Evolutionary conservation across 192 early-diverging fungal species (phyloP).

Genomic region (Linnemannia zychae): DNA sequence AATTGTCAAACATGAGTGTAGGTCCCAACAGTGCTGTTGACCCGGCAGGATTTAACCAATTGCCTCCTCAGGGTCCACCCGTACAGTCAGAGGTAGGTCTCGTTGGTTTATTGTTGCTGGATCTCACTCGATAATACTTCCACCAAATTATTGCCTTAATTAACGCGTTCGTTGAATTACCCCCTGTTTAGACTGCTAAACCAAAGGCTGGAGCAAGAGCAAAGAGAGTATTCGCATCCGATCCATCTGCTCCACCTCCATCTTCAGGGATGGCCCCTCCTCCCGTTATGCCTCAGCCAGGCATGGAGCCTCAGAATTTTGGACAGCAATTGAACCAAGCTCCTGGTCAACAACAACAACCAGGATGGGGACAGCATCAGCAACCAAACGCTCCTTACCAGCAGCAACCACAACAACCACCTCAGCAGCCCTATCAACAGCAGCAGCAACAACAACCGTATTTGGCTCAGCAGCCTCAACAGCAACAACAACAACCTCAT

Average conservation of each 20-base stretch:
- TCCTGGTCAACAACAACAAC: background rate
- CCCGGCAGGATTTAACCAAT: constrained; percentile 8
- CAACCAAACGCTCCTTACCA: constrained; percentile 11
- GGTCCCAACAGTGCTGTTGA: constrained; percentile 12
- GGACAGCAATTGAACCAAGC: constrained; percentile 21
- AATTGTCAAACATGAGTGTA: constrained; percentile 37
- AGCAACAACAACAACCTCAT: constrained; percentile 7
- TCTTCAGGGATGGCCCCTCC: constrained; percentile 26
- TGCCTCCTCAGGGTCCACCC: constrained; percentile 16
- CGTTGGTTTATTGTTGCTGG: background rate
- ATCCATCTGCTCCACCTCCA: constrained; percentile 34
- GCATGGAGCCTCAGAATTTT: constrained; percentile 17
- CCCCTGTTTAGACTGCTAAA: constrained; percentile 11
- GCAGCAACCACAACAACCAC: constrained; percentile 8
- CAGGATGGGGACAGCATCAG: constrained; percentile 21
- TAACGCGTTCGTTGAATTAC: too few species aligned
- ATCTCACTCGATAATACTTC: background rate
- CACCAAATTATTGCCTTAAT: background rate
- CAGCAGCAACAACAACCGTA: constrained; percentile 1
- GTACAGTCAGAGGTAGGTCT: constrained; percentile 33
- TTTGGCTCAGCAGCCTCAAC: background rate
- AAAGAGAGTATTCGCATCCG: constrained; percentile 42
- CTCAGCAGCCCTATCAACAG: background rate
- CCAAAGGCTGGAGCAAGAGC: constrained; percentile 46
- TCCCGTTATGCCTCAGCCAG: constrained; percentile 14